Evolutionary conservation across 2,329 filamentous ascomycete species (phyloP), one percentile per base, ranked within the genome.

Genomic region (Penicillium sclerotigenum): DNA sequence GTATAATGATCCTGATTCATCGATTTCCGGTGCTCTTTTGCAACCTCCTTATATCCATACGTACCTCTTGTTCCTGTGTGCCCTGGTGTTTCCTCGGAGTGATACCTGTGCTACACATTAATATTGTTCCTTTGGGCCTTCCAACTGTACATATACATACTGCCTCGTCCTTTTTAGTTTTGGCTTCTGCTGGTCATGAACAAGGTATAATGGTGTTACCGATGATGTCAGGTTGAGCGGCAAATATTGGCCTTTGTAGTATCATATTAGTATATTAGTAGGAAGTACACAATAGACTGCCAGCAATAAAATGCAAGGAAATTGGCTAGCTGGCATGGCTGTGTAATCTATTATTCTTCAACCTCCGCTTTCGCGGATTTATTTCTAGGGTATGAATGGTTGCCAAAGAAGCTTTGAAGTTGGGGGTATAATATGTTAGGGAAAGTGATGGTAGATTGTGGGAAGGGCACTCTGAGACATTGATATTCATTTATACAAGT

Each of bases 401-500:
- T 22, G 0, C 13, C 5, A 7, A 31, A 16, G 2, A 45, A 33
- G 14, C 1, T 22, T n/a, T 0, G 14, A 33, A 7, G 8, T 18
- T 5, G 18, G 6, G 3, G 22, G 4, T n/a, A 45, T 2, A 36
- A 10, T 4, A 1, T 31, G 13, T 16, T n/a, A 14, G 0, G 13
- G 42, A n/a, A 24, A 8, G 5, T 2, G 11, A 33, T 46, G n/a
- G n/a, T 43, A 36, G 22, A 18, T 2, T 1, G 5, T 6, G 13
- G 11, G 10, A 20, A 14, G 22, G 5, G 31, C 13, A 41, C 3
- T 10, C 14, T 34, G 48, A 40, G 18, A 54, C n/a, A 54, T 47
- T 24, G 22, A 47, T 29, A 42, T 56, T 45, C 47, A 46, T 56
- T 52, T 56, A 46, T 56, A 52, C 36, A 52, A 31, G 48, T 41